Evolutionary conservation across 257 asterid species (phyloP).

Genomic region (Cordia subcordata): DNA sequence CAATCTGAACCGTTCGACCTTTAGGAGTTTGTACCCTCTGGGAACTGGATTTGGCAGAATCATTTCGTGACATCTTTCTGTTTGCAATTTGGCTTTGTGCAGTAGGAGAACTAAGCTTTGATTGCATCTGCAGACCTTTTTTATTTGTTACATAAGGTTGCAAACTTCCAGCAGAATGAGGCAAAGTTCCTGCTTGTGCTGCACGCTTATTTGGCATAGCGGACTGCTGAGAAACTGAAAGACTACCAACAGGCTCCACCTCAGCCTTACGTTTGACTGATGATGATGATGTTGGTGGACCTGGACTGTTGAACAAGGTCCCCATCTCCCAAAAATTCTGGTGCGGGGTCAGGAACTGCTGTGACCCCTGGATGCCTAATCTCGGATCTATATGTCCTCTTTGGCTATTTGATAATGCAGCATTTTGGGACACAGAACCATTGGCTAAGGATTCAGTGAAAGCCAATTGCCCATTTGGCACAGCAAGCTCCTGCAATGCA

Average conservation of each 20-base stretch:
- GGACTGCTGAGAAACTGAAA: constrained; percentile 35
- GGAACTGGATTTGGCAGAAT: constrained; percentile 50
- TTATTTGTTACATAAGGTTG: constrained; percentile 32
- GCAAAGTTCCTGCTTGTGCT: constrained; percentile 32
- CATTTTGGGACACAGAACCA: constrained; percentile 26
- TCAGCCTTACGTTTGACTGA: constrained; percentile 81
- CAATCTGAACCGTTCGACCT: constrained; percentile 45
- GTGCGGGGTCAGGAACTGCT: constrained; percentile 29
- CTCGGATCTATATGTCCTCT: constrained; percentile 25
- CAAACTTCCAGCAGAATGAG: constrained; percentile 22
- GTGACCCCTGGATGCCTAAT: constrained; percentile 24
- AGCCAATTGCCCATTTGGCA: constrained; percentile 20
- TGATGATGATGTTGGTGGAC: constrained; percentile 36
- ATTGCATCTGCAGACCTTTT: constrained; percentile 35
- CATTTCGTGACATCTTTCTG: constrained; percentile 57
- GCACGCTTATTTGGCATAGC: constrained; percentile 48
- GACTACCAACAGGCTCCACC: constrained; percentile 26
- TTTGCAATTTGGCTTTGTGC: constrained; percentile 28
- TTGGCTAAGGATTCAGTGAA: constrained; percentile 26
- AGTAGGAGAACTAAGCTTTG: constrained; percentile 33
- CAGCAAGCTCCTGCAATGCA: constrained; percentile 15
- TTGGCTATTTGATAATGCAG: constrained; percentile 20
- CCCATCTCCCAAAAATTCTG: constrained; percentile 25
- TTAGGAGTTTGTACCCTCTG: constrained; percentile 64
- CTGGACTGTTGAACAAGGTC: constrained; percentile 17